Conservation (phyloP, 2,329 filamentous ascomycete genomes). For the Corniculantispora saksenae region DNA sequence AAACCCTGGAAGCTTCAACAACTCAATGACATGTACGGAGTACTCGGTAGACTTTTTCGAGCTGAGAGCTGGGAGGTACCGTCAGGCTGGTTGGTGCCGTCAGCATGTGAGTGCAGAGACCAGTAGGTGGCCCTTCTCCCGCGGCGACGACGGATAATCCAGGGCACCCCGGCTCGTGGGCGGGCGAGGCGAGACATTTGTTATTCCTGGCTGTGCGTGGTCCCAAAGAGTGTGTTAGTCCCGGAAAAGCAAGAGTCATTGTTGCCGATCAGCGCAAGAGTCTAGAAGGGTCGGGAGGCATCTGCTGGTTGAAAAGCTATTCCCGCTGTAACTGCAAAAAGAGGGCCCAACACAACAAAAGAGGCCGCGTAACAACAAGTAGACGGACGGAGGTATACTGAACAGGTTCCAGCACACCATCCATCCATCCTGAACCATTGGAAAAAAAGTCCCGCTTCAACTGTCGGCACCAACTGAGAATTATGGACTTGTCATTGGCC, state of each 20-base stretch:
- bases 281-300: background rate
- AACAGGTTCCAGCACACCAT: too few species aligned
- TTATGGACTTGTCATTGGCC: background rate
- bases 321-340: background rate
- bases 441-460: too few species aligned
- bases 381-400: background rate
- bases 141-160: background rate
- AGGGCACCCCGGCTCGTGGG: background rate
- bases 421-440: too few species aligned
- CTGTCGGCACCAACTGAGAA: too few species aligned
- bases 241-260: background rate
- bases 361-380: background rate
- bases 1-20: background rate
- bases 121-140: background rate
- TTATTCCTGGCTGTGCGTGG: background rate
- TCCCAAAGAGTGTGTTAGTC: background rate
- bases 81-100: background rate
- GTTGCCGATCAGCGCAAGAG: background rate
- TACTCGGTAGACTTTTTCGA: too few species aligned
- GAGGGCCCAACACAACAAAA: too few species aligned
- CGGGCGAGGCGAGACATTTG: constrained; percentile 2
- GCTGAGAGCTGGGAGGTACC: too few species aligned
- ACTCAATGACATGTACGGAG: background rate
- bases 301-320: background rate
- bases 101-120: background rate